phyloP scores from a whole-genome alignment of 2,329 filamentous ascomycete genomes.

The Graphilbum fragrans region DNA sequence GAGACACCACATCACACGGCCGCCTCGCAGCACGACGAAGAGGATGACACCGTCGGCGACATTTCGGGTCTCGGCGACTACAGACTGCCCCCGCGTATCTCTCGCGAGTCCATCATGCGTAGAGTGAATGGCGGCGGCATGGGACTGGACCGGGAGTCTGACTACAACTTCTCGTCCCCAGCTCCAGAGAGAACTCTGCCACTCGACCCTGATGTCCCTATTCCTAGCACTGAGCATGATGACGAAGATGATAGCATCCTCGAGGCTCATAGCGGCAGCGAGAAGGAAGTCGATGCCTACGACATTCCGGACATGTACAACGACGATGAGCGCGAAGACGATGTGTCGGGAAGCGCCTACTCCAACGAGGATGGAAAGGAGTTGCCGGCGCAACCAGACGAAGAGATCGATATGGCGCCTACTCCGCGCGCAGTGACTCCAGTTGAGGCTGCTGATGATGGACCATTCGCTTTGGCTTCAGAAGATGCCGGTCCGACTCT shows the following conservation, averaged over 20 bases:
- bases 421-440: conserved; percentile 38
- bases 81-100: conserved; percentile 66
- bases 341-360: background rate
- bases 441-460: conserved; percentile 5
- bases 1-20: conserved; percentile 19
- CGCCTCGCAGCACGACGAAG: conserved; percentile 33
- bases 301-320: conserved; percentile 7
- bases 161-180: conserved; percentile 53
- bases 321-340: conserved; percentile 30
- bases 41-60: conserved; percentile 48
- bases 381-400: conserved; percentile 12
- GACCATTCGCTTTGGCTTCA: conserved; percentile 1
- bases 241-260: conserved; percentile 29
- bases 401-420: conserved; percentile 14
- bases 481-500: conserved; percentile 11
- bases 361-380: conserved; percentile 4
- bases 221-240: conserved; percentile 63
- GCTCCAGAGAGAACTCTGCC: conserved; percentile 41
- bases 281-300: background rate
- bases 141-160: conserved; percentile 43
- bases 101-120: conserved; percentile 82
- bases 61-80: conserved; percentile 49
- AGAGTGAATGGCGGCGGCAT: conserved; percentile 64
- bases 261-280: conserved; percentile 33
- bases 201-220: conserved; percentile 78